A percentile compares a stretch with the other conserved stretches of the same genome.
Evolutionary conservation across 116 monocot species (phyloP).

Genomic region (Zostera marina): DNA sequence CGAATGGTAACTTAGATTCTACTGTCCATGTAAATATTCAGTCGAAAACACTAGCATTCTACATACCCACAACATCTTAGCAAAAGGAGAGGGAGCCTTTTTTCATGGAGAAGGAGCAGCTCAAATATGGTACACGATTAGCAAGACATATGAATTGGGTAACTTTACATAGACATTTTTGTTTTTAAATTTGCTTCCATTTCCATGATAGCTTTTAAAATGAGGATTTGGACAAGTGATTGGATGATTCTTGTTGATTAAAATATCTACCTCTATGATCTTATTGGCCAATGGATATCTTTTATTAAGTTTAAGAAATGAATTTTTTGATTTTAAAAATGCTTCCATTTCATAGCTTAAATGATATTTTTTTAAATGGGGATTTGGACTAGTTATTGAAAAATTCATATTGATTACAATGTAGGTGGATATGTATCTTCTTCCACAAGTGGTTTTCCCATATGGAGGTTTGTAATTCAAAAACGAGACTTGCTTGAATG

Average conservation of each 20-base stretch:
- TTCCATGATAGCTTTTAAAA: no score
- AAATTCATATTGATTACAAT: neutral
- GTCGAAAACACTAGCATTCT: slow-evolving; percentile 2
- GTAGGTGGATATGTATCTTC: slow-evolving; percentile 87
- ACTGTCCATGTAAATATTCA: slow-evolving; percentile 2
- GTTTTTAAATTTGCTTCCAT: no score
- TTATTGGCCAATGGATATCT: no score
- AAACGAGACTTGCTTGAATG: slow-evolving; percentile 78
- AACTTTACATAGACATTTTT: slow-evolving; percentile 52
- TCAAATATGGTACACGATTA: slow-evolving; percentile 26
- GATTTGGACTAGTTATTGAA: no score
- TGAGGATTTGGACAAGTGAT: no score
- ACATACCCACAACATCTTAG: slow-evolving; percentile 39
- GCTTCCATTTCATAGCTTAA: no score
- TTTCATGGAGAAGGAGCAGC: slow-evolving; percentile 65
- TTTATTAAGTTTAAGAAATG: no score
- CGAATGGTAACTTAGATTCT: slow-evolving; percentile 13
- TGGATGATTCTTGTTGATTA: no score
- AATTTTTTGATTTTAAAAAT: no score
- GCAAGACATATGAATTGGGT: slow-evolving; percentile 39
- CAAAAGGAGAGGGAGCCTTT: slow-evolving; percentile 59
- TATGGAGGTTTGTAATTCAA: slow-evolving; percentile 88
- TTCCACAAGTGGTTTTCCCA: slow-evolving; percentile 84
- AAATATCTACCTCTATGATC: no score
- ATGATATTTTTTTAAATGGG: no score